Evolutionary conservation across 306 rosid genomes (phyloP).

Genomic region (Inga leiocalycina): DNA sequence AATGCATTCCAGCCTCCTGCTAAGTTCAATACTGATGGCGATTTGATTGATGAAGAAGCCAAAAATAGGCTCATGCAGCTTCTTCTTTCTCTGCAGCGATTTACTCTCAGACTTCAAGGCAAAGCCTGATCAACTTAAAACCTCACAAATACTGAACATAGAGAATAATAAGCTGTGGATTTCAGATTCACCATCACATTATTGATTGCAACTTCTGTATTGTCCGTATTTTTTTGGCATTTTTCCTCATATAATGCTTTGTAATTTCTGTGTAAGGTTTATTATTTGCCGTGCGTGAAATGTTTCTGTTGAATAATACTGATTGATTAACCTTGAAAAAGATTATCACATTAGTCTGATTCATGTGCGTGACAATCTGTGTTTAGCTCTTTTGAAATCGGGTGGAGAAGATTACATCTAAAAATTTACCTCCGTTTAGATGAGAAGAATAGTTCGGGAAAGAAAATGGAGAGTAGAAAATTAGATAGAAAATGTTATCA

Average conservation of each 20-base stretch:
- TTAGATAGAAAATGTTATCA: no score
- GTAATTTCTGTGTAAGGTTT: not conserved
- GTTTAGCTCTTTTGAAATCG: not conserved
- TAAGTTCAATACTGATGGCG: slow-evolving; percentile 69
- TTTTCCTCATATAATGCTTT: not conserved
- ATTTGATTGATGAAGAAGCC: slow-evolving; percentile 58
- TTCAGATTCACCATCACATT: not conserved
- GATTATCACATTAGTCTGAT: not conserved
- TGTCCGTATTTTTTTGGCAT: not conserved
- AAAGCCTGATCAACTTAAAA: not conserved
- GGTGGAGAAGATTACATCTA: not conserved
- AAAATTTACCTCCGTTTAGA: not conserved
- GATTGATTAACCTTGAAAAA: not conserved
- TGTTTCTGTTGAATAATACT: not conserved
- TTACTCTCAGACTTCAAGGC: slow-evolving; percentile 52
- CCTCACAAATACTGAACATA: not conserved
- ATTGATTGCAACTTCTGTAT: not conserved
- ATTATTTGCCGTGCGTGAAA: not conserved
- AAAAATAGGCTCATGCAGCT: slow-evolving; percentile 52
- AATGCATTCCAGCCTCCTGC: slow-evolving; percentile 68
- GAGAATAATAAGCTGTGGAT: slow-evolving; percentile 7
- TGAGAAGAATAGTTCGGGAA: no score
- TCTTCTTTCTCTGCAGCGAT: slow-evolving; percentile 58
- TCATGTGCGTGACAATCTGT: not conserved
- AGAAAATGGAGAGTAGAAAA: no score